Evolutionary conservation across 345 rosid species (phyloP), one percentile per base, ranked within the genome.

Genomic region (Schrenkiella parvula): DNA sequence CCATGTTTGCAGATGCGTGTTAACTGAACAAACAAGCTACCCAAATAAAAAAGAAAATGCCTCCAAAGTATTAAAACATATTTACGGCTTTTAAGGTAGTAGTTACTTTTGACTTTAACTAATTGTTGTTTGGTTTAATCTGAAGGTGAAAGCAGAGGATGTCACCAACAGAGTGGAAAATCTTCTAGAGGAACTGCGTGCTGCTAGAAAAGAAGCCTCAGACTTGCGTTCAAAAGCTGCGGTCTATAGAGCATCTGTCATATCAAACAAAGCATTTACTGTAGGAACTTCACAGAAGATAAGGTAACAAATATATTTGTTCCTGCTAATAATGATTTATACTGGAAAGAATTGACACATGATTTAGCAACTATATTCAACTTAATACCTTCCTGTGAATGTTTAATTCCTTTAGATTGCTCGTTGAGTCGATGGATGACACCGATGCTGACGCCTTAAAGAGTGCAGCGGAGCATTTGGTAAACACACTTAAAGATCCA

Each of bases 131-230:
- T 46, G 59, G 59, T 56, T 57, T 29, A 22, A 76, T 63, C 42
- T 82, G 79, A 75, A 93, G 98, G 98, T 89, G 83, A 91, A 86
- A 84, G 89, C 92, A 53, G 97, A 91, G 77, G 96, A 91, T 51
- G 96, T 93, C 52, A 79, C 89, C 25, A 70, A 68, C 64, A 87
- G 98, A 79, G 96, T 93, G 35, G 92, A 89, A 22, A 89, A 82
- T 78, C 86, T 93, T 64, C 29, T 83, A 35, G 96, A 91, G 81
- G 98, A 93, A 76, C 79, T 93, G 59, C 81, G 92, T 64, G 52
- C 37, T 15, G 82, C 83, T 31, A 85, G 92, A 82, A 87, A 78
- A 71, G 98, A 93, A 83, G 84, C 81, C 57, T 85, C 95, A 35
- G 64, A 80, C 43, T 66, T 89, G 86, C 92, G 92, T 50, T 84